These are phyloP conservation scores for Lignosus rhinocerotis DNA, from an alignment of 1,284 basidiomycete genomes.

Conservation along the genomic window DNA sequence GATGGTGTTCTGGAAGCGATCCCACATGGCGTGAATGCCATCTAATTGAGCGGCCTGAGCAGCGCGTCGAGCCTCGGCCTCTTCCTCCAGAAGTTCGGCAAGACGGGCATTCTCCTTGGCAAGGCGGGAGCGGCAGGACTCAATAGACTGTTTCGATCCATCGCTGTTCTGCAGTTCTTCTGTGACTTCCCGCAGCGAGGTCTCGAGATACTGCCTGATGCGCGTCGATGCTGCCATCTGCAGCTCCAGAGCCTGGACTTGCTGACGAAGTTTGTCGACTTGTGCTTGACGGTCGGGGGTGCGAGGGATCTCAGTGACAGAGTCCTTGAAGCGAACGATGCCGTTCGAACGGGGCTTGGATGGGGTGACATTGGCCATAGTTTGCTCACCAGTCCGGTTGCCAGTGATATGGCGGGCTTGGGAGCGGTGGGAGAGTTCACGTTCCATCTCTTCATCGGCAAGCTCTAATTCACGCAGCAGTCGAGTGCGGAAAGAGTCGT, in stretches of 20 bases:
- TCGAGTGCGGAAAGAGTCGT: constrained; percentile 63
- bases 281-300: constrained; percentile 48
- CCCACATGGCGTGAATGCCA: constrained; percentile 68
- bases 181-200: constrained; percentile 61
- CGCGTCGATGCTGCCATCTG: constrained; percentile 70
- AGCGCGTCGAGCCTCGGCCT: constrained; percentile 60
- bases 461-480: constrained; percentile 70
- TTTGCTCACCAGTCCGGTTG: constrained; percentile 30
- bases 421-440: constrained; percentile 47
- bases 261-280: constrained; percentile 57
- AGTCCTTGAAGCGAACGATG: constrained; percentile 37
- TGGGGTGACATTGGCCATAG: constrained; percentile 44
- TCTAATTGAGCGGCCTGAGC: constrained; percentile 64
- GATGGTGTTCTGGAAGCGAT: constrained; percentile 66
- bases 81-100: constrained; percentile 59
- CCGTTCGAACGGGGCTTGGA: constrained; percentile 45
- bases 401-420: constrained; percentile 19
- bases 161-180: constrained; percentile 66
- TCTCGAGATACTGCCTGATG: constrained; percentile 66
- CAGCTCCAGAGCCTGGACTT: constrained; percentile 67
- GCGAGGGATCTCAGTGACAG: constrained; percentile 39
- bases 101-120: constrained; percentile 61
- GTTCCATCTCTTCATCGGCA: constrained; percentile 62
- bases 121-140: constrained; percentile 57
- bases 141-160: constrained; percentile 64